Percentiles rank a stretch among this genome's conserved stretches.
Conservation (phyloP, 2,329 filamentous ascomycete species). For the Colletotrichum agaves region DNA sequence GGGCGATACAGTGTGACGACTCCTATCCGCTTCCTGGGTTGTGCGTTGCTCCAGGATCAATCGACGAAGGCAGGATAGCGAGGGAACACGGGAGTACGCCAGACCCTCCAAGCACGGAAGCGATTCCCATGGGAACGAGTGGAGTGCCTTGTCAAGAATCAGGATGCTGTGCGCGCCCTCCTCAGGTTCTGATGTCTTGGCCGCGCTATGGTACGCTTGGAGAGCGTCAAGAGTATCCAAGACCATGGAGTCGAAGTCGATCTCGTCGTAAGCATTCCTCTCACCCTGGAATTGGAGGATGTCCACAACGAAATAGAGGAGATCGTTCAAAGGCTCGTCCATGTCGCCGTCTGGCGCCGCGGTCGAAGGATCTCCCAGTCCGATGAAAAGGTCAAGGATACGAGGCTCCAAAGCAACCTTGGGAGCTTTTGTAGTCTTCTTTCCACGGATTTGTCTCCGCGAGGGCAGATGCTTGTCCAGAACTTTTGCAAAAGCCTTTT, state of each 20-base stretch:
- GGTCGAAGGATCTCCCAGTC: constrained; percentile 76
- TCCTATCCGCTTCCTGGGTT: constrained; percentile 15
- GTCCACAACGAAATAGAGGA: constrained; percentile 96
- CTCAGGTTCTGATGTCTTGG: constrained; percentile 53
- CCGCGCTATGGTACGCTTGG: constrained; percentile 75
- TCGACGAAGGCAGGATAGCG: constrained; percentile 82
- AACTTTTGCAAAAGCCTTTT: constrained; percentile 79
- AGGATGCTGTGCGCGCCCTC: constrained; percentile 79
- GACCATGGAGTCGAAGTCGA: constrained; percentile 93
- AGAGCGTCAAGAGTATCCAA: constrained; percentile 89
- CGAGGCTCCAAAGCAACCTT: constrained; percentile 64
- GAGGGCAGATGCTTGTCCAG: constrained; percentile 90
- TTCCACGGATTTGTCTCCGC: constrained; percentile 70
- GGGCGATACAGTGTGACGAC: constrained; percentile 58
- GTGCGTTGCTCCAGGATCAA: constrained; percentile 68
- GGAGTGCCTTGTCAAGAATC: constrained; percentile 89
- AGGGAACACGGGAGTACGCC: constrained; percentile 89
- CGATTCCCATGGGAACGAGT: constrained; percentile 96
- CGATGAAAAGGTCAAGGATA: constrained; percentile 89
- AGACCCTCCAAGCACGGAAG: constrained; percentile 83
- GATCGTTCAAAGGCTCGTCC: constrained; percentile 89
- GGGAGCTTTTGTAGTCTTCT: constrained; percentile 57
- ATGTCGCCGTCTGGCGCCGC: constrained; percentile 74
- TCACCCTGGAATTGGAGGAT: constrained; percentile 97
- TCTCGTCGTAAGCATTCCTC: constrained; percentile 95